phyloP scores from a whole-genome alignment of 805 yeast genomes.

The Pichia kluyveri region DNA sequence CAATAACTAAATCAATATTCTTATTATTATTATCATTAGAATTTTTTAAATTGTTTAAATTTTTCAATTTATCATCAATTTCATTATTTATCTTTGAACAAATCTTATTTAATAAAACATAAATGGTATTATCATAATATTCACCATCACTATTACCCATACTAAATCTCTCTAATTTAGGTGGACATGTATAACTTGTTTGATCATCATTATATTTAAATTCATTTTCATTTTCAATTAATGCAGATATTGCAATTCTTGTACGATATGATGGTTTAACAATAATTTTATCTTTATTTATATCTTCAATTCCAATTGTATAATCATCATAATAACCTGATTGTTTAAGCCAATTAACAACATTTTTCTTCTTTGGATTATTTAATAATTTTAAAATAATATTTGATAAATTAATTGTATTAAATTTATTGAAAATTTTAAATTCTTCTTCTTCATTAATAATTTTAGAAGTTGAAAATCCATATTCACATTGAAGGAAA shows the following conservation, averaged over 20 bases:
- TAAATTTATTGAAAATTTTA: neutral
- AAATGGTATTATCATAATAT: slow-evolving; percentile 23
- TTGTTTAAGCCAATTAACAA: slow-evolving; percentile 28
- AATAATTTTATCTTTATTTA: neutral
- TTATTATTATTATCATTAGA: too few species aligned
- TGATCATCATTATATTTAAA: neutral
- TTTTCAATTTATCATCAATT: slow-evolving; percentile 5
- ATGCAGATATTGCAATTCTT: slow-evolving; percentile 61
- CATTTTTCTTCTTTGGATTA: slow-evolving; percentile 2
- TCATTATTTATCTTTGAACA: slow-evolving; percentile 28
- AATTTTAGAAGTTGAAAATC: slow-evolving; percentile 49
- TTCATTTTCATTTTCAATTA: slow-evolving; percentile 27
- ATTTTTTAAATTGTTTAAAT: too few species aligned
- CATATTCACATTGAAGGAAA: slow-evolving; percentile 78
- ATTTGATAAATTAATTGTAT: slow-evolving; percentile 1
- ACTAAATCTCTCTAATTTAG: slow-evolving; percentile 29
- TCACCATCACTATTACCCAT: slow-evolving; percentile 43
- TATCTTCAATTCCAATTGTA: slow-evolving; percentile 37
- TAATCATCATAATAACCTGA: slow-evolving; percentile 66
- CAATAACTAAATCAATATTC: too few species aligned
- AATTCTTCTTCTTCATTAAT: slow-evolving; percentile 47
- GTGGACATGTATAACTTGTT: slow-evolving; percentile 17
- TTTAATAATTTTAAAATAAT: slow-evolving; percentile 10
- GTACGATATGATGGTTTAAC: slow-evolving; percentile 59
- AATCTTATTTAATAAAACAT: slow-evolving; percentile 13